These are phyloP conservation scores for Tulasnella sp. DNA, from an alignment of 768 basidiomycete genomes.

Conservation along the genomic window DNA sequence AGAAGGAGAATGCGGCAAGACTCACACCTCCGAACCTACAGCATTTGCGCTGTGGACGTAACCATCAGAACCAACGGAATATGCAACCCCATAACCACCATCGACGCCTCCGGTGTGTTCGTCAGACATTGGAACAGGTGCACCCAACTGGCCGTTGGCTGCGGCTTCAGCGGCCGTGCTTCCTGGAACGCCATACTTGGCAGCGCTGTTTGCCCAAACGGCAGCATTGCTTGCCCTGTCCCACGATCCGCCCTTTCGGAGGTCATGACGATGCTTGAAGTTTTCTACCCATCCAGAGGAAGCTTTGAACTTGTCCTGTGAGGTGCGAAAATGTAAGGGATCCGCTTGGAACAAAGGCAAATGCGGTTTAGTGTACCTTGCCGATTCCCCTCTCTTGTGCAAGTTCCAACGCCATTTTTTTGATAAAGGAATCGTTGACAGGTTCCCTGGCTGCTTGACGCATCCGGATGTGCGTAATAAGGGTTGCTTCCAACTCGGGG, in stretches of 20 bases:
- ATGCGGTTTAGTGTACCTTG: conserved; percentile 37
- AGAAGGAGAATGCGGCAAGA: conserved; percentile 20
- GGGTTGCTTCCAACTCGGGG: conserved; percentile 70
- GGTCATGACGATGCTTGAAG: conserved; percentile 81
- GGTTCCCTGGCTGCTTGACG: conserved; percentile 52
- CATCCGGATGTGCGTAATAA: conserved; percentile 61
- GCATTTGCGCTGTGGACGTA: conserved; percentile 12
- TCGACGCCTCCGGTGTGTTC: conserved; percentile 20
- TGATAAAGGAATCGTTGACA: conserved; percentile 64
- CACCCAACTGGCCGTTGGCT: not conserved
- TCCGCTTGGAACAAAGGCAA: conserved; percentile 5
- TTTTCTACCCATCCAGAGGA: conserved; percentile 91
- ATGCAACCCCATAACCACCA: conserved; percentile 10
- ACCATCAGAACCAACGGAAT: not conserved
- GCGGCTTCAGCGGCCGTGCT: conserved; percentile 15
- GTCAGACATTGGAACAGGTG: conserved; percentile 7
- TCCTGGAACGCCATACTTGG: conserved; percentile 26
- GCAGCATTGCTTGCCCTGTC: conserved; percentile 6
- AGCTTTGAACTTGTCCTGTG: conserved; percentile 80
- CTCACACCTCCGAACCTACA: conserved; percentile 32
- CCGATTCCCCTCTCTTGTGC: conserved; percentile 59
- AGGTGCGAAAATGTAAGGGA: not conserved
- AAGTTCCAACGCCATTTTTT: conserved; percentile 68
- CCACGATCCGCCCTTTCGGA: conserved; percentile 57
- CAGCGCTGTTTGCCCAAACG: conserved; percentile 5